Percentiles rank a stretch among this genome's conserved stretches.
phyloP scores from a whole-genome alignment of 441 rosid species.

The Brassica hybrid region DNA sequence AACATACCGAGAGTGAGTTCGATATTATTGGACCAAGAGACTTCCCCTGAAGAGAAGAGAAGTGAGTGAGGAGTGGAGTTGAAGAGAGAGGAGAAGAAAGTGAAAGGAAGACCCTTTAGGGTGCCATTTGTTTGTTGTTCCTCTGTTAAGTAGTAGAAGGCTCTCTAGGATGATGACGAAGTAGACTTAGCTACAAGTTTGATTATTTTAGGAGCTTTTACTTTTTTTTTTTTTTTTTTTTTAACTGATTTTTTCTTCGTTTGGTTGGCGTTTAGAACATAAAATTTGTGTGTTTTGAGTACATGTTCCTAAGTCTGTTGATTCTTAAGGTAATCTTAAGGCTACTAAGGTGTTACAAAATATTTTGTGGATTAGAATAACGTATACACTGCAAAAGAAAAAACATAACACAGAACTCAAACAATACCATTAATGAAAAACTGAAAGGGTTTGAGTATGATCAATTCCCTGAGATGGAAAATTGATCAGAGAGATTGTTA shows the following conservation, averaged over 20 bases:
- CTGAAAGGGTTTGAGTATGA: not conserved
- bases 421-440: too few species aligned
- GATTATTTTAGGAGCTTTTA: not conserved
- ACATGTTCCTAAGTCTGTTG: too few species aligned
- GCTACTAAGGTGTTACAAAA: too few species aligned
- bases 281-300: not conserved
- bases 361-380: not conserved
- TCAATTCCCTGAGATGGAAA: not conserved
- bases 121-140: constrained; percentile 65
- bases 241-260: too few species aligned
- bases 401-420: not conserved
- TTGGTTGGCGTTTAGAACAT: too few species aligned
- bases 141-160: too few species aligned
- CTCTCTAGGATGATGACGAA: not conserved
- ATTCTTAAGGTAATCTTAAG: too few species aligned
- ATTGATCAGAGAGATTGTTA: not conserved
- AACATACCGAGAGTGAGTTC: constrained; percentile 46
- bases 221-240: too few species aligned
- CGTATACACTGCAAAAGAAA: not conserved
- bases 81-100: constrained; percentile 55
- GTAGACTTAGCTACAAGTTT: not conserved
- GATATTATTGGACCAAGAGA: constrained; percentile 44
- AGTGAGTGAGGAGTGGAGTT: constrained; percentile 45
- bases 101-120: constrained; percentile 80
- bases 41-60: constrained; percentile 47